phyloP scores from a whole-genome alignment of 805 yeast species.

The Kockiozyma suomiensis region DNA sequence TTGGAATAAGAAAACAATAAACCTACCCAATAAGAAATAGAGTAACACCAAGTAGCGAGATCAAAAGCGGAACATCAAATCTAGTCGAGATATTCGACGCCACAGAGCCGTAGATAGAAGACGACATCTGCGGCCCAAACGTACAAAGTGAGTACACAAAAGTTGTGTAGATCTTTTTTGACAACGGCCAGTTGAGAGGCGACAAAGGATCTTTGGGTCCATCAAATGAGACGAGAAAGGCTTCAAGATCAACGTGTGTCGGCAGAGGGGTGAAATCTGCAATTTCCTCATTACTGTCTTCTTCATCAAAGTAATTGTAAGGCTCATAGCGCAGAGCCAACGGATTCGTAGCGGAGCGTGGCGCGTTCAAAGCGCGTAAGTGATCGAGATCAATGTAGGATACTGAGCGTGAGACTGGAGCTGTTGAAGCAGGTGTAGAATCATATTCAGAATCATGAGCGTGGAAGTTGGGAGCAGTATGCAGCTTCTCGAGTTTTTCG shows the following conservation, averaged over 20 bases:
- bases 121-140: slow-evolving; percentile 53
- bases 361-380: background rate
- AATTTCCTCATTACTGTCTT: slow-evolving; percentile 13
- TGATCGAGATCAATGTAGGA: slow-evolving; percentile 13
- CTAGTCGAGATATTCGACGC: slow-evolving; percentile 13
- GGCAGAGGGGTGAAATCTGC: slow-evolving; percentile 19
- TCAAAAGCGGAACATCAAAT: slow-evolving; percentile 7
- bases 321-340: background rate
- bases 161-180: slow-evolving; percentile 46
- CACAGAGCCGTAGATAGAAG: slow-evolving; percentile 46
- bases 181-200: slow-evolving; percentile 57
- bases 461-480: slow-evolving; percentile 7
- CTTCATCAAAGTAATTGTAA: slow-evolving; percentile 1
- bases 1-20: background rate
- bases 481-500: slow-evolving; percentile 10
- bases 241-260: slow-evolving; percentile 14
- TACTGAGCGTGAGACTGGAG: slow-evolving; percentile 7
- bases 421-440: slow-evolving; percentile 7
- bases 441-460: background rate
- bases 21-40: slow-evolving; percentile 29
- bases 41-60: slow-evolving; percentile 29
- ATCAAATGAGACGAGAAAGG: slow-evolving; percentile 56
- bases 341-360: background rate
- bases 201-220: slow-evolving; percentile 71
- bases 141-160: slow-evolving; percentile 47